Conservation (phyloP, 2,329 filamentous ascomycete genomes). For the Zymoseptoria crescenta region DNA sequence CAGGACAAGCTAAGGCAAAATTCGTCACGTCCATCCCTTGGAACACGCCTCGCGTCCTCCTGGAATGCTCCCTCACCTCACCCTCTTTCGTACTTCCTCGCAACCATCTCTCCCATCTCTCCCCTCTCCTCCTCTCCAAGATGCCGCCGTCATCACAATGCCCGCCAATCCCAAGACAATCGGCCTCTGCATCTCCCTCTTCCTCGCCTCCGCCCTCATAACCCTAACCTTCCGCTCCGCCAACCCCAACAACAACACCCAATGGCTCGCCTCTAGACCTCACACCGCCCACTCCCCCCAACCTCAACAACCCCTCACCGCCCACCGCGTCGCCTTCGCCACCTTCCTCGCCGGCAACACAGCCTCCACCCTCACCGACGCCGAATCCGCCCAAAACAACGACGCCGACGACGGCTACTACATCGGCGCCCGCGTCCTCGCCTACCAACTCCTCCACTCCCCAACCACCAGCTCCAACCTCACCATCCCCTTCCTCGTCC, state of each 20-base stretch:
- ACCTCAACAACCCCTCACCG: conserved; percentile 12
- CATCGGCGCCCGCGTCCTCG: conserved; percentile 28
- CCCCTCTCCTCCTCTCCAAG: conserved; percentile 1
- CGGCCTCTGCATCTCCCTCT: conserved; percentile 27
- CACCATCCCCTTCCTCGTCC: conserved; percentile 33
- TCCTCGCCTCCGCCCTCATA: conserved; percentile 28
- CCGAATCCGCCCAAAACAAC: conserved; percentile 18
- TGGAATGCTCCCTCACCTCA: too few relatives aligned
- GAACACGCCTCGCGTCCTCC: neutral
- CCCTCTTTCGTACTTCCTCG: neutral
- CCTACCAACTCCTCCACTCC: conserved; percentile 34
- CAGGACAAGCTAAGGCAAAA: neutral
- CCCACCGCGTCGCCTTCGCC: conserved; percentile 31
- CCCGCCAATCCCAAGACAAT: conserved; percentile 22
- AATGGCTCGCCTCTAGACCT: conserved; percentile 14
- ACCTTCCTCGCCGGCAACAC: conserved; percentile 30
- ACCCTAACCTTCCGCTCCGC: conserved; percentile 24
- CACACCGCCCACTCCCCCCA: conserved; percentile 2
- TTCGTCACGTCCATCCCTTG: neutral
- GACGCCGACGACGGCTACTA: conserved; percentile 32
- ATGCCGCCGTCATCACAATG: conserved; percentile 12
- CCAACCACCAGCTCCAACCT: conserved; percentile 28
- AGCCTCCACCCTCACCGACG: conserved; percentile 13
- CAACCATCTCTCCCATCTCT: conserved; percentile 3
- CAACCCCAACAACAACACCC: conserved; percentile 11